Base-by-base conservation (phyloP, 1,284 basidiomycete genomes). In the Ustilago xerochloae region DNA sequence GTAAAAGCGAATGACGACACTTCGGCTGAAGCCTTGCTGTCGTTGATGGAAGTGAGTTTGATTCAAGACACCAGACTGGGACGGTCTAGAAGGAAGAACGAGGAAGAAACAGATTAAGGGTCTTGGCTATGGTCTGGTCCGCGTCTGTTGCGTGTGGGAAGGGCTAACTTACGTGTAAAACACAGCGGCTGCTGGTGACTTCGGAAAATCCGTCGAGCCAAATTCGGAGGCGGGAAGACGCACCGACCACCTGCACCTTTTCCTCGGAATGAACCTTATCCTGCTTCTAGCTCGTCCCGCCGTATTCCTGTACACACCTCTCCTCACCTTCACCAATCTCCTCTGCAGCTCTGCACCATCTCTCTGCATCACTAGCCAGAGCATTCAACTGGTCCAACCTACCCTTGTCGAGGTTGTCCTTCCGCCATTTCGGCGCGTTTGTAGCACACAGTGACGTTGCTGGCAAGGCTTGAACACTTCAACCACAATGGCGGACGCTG, bases 401-500 rank as follows among this genome's bases (percentile, higher is more conserved):
- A 43, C 18, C 10, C 41, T 43, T 43, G 16, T 24, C 10, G n/a
- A n/a, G n/a, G n/a, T n/a, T n/a, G n/a, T n/a, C n/a, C n/a, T n/a
- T n/a, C n/a, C n/a, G n/a, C n/a, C n/a, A n/a, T n/a, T n/a, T n/a
- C n/a, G n/a, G n/a, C n/a, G n/a, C n/a, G n/a, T n/a, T n/a, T n/a
- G n/a, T n/a, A n/a, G n/a, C n/a, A n/a, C n/a, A 9, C 22, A 43
- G n/a, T 10, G 12, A 12, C 20, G 22, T 39, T 18, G 7, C 2
- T 7, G 7, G 22, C 20, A 13, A 20, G 29, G 30, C 38, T 43
- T 50, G 32, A 16, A 3, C 16, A 4, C 28, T 13, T 32, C 51
- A 22, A 32, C 49, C 53, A 68, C 20, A 18, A 77, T 77, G 75
- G 62, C 71, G 18, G 72, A 77, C 56, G 63, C 63, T 18, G 75